Evolutionary conservation across 768 basidiomycete species (phyloP), one percentile per base, ranked within the genome.

Genomic region (Boletus insuetus): DNA sequence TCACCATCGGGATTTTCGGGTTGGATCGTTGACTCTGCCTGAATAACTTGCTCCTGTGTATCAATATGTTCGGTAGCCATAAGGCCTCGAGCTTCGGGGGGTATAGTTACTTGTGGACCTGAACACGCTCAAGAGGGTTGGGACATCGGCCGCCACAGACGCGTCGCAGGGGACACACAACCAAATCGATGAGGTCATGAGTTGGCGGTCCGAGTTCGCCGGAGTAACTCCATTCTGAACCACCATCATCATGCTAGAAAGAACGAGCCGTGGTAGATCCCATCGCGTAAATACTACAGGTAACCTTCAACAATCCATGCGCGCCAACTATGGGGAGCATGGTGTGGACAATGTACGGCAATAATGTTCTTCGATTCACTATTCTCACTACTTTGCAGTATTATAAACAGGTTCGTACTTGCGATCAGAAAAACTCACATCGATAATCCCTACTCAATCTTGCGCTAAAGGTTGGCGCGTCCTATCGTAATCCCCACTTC

Each of bases 401-500:
- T 49, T 69, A 69, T 11, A 70, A 54, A 40, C 66, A 68, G 68
- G 68, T 68, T 40, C 19, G 60, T 22, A 26, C 47, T 19, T 20
- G 19, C 38, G 20, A 49, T 41, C 10, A 37, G 34, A 20, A 0
- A 6, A 0, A 6, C 17, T 16, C 22, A 5, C n/a, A n/a, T 20
- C 24, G 0, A 20, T 51, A 13, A 39, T 44, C 9, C 37, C 2
- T 24, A 6, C 40, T 56, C 38, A 57, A 43, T 24, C 35, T 44
- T 9, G 3, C 22, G 8, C 35, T 19, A 1, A 49, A 82, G 73
- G 85, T 87, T 1, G 81, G 82, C n/a, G 69, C 82, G 19, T 82
- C 80, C 11, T 88, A 90, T 69, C 80, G 86, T 13, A 89, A 89
- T 63, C 86, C 87, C 0, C 87, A 88, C 69, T 87, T 82, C 58